phyloP scores from a whole-genome alignment of 2,329 filamentous ascomycete species.

The Epichloe aotearoae region DNA sequence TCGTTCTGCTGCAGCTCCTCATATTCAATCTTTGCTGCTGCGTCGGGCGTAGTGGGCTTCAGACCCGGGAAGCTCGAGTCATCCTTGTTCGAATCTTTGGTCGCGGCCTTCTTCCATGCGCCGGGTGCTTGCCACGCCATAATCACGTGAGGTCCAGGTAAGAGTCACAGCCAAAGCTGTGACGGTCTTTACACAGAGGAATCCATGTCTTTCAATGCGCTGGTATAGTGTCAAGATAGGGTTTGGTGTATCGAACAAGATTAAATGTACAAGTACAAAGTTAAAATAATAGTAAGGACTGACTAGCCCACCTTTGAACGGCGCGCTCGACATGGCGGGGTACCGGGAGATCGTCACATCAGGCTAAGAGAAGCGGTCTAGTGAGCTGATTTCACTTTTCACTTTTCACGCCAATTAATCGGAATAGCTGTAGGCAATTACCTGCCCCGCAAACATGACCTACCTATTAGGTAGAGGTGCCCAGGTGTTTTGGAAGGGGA shows the following conservation, averaged over 20 bases:
- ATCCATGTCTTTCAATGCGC: conserved; percentile 24
- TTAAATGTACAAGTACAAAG: neutral
- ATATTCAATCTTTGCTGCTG: conserved; percentile 48
- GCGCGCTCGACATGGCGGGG: neutral
- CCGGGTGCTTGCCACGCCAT: conserved; percentile 41
- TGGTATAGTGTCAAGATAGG: neutral
- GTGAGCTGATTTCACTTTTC: too few relatives aligned
- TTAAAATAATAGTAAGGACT: neutral
- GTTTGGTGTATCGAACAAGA: neutral
- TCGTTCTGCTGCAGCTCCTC: conserved; percentile 79
- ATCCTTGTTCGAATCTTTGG: conserved; percentile 27
- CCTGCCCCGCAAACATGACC: too few relatives aligned
- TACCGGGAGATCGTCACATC: neutral
- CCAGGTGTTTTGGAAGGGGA: too few relatives aligned
- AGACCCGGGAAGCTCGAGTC: conserved; percentile 40
- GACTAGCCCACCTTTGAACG: neutral
- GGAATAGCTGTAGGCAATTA: too few relatives aligned
- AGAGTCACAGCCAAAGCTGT: conserved; percentile 41
- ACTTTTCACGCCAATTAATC: too few relatives aligned
- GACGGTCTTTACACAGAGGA: conserved; percentile 28
- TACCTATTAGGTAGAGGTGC: too few relatives aligned
- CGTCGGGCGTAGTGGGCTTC: conserved; percentile 27
- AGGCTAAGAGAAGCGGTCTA: too few relatives aligned
- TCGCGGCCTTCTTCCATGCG: conserved; percentile 34
- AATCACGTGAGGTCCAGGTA: conserved; percentile 20